Evolutionary conservation across 495 filamentous ascomycete genomes (phyloP), one percentile per base, ranked within the genome.

Genomic region (Xylona heveae): DNA sequence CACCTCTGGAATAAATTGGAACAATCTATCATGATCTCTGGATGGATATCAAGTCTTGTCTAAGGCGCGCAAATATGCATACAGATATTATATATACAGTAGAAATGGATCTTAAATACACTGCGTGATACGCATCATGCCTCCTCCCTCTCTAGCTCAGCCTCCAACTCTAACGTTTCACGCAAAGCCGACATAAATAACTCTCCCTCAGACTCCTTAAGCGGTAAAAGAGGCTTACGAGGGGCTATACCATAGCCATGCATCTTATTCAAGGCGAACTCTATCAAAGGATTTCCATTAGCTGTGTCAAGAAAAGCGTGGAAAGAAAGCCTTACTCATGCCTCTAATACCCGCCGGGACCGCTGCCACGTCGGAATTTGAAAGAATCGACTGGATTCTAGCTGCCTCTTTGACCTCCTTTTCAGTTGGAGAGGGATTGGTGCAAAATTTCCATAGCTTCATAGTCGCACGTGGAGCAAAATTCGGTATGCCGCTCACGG

Each of bases 401-500:
- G 28, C 27, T 5, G 38, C 24, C 37, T 44, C 42, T 5, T 24
- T 14, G 1, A 14, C 6, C 25, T 44, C 38, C 12, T 34, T 23
- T 5, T 22, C 20, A 0, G 42, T 38, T 3, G 37, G 34, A 17
- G 30, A 40, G 9, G 22, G 25, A 6, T 22, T 28, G 19, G 39
- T 45, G 15, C 41, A 34, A 16, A 45, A 34, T 19, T 18, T 9
- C 42, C 42, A 45, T 4, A 45, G 39, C 21, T 37, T 39, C 42
- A 42, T 39, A 8, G 39, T 39, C n/a, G 42, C 42, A 9, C 27
- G n/a, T n/a, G 42, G 42, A 16, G 36, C 39, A 38, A 45, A 45
- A 22, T 45, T 45, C 1, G 42, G 39, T 23, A 45, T 42, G 3
- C 42, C 42, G 31, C 39, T 45, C 7, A 45, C 42, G 14, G 42